phyloP scores from a whole-genome alignment of 1,284 basidiomycete genomes.

The Trametes hirsuta region DNA sequence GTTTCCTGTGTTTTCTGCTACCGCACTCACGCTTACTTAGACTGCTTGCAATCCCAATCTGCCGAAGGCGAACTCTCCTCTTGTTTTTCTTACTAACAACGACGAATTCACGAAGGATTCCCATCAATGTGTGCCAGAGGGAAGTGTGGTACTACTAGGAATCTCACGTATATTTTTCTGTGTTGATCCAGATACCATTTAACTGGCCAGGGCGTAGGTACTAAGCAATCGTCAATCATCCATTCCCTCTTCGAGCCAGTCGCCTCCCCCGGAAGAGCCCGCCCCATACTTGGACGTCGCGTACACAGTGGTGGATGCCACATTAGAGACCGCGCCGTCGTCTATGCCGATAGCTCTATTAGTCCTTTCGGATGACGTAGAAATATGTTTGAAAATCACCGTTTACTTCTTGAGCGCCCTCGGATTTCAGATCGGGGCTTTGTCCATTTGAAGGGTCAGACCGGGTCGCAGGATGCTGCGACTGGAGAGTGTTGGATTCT shows the following conservation, averaged over 20 bases:
- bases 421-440: too few species aligned
- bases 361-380: too few species aligned
- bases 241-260: conserved; percentile 46
- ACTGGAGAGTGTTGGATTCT: too few species aligned
- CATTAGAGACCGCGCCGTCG: not conserved
- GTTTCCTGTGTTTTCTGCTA: conserved; percentile 3
- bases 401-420: not conserved
- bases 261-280: conserved; percentile 20
- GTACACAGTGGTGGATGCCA: not conserved
- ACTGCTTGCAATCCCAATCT: conserved; percentile 6
- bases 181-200: not conserved
- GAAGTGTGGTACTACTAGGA: not conserved
- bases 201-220: not conserved
- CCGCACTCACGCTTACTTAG: conserved; percentile 13
- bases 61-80: not conserved
- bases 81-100: not conserved
- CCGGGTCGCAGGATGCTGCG: too few species aligned
- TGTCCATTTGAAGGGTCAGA: too few species aligned
- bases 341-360: not conserved
- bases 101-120: not conserved
- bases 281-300: conserved; percentile 17
- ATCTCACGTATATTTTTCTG: not conserved
- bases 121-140: not conserved
- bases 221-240: conserved; percentile 5
- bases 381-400: not conserved